Base-by-base conservation (phyloP, 2,329 filamentous ascomycete genomes). In the Chrysosphaeria jannelii region DNA sequence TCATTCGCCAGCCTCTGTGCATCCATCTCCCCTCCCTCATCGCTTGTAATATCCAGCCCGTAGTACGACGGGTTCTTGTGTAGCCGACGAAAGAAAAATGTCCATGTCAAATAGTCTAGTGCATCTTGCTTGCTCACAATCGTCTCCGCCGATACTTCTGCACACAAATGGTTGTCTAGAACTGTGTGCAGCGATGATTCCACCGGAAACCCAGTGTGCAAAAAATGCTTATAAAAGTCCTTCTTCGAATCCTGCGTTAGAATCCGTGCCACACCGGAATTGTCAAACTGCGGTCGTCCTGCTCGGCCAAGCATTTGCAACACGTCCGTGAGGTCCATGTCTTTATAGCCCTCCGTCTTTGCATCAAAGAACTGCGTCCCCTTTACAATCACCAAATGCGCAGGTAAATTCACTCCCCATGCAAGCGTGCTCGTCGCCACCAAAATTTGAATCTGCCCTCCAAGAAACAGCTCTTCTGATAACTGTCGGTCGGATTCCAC, bases 31-130 rank as follows among this genome's bases (percentile, higher is more conserved):
- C 23, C 26, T 6, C 21, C 19, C 35, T 91, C 78, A 35, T 91
- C 79, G 0, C 74, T 69, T 0, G 74, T 75, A 21, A 97, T 85
- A 39, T 91, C 72, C 0, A 97, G 63, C 1, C 88, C 88, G 35
- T 97, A 97, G 47, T 90, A 97, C 0, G 79, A 89, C 2, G 85
- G 85, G 35, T 97, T 97, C 52, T 97, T 97, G 50, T 97, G 85
- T 19, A 97, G 49, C 8, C 85, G 59, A 3, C 88, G 64, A 57
- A 97, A 97, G 58, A 97, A 97, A 51, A 97, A 97, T 1, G 88
- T 97, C 85, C 88, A 97, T 0, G 85, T 97, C 25, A 97, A 48
- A 39, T 97, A 97, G 43, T 97, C 88, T 4, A 97, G 57, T 1
- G 85, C 85, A 45, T 97, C 85, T 44, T 97, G 85, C 44, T 91